These are phyloP conservation scores for Pouteria campechiana DNA, from an alignment of 179 eudicot species.

Conservation along the genomic window DNA sequence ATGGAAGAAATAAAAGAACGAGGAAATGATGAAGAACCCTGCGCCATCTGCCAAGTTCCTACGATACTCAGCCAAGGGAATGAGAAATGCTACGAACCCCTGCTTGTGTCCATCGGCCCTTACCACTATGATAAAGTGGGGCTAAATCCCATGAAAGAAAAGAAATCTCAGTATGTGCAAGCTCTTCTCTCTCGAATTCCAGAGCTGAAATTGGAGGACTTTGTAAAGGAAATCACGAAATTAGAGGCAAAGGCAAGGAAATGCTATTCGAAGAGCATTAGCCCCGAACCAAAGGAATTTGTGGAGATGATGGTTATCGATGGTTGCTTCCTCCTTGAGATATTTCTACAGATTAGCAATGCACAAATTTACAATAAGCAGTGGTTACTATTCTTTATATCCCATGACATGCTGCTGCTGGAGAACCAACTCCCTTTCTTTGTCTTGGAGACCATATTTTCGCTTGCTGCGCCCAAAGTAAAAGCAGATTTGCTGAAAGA, in stretches of 20 bases:
- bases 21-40: too few relatives aligned
- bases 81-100: constrained; percentile 56
- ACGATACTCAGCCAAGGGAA: constrained; percentile 42
- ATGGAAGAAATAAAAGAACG: too few relatives aligned
- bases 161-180: constrained; percentile 86
- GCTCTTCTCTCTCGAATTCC: constrained; percentile 44
- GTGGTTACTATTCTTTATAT: too few relatives aligned
- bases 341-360: too few relatives aligned
- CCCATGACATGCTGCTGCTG: constrained; percentile 10
- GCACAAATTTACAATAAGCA: too few relatives aligned
- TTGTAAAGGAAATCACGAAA: constrained; percentile 41
- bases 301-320: constrained; percentile 79
- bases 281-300: constrained; percentile 43
- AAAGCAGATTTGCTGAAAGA: too few relatives aligned
- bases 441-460: too few relatives aligned
- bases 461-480: too few relatives aligned
- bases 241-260: constrained; percentile 50
- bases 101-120: constrained; percentile 67
- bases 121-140: constrained; percentile 55
- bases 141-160: too few relatives aligned
- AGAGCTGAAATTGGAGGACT: constrained; percentile 32
- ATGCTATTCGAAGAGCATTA: constrained; percentile 54
- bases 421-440: constrained; percentile 14
- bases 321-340: constrained; percentile 70
- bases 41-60: constrained; percentile 67